Percentiles rank a stretch among this genome's conserved stretches.
Conservation (phyloP, 2,329 filamentous ascomycete genomes). For the Alternaria sp. region DNA sequence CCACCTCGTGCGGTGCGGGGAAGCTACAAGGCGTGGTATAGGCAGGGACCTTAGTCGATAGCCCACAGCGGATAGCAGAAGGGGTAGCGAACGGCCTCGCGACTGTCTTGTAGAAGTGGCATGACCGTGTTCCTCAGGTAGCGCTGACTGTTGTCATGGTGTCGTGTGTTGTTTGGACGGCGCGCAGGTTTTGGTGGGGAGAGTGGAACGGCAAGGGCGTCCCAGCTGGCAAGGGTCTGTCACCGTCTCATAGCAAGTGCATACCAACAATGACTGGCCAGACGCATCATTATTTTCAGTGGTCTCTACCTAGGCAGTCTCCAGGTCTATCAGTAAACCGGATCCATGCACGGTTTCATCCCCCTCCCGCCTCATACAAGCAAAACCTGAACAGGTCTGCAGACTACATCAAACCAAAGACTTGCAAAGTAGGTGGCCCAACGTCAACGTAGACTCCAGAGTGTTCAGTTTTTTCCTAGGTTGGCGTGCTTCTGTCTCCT, state of each 20-base stretch:
- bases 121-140: slow-evolving; percentile 18
- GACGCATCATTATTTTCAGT: background rate
- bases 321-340: background rate
- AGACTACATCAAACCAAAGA: background rate
- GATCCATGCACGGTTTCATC: background rate
- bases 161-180: slow-evolving; percentile 27
- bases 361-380: background rate
- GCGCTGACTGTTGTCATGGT: slow-evolving; percentile 26
- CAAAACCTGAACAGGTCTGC: background rate
- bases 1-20: slow-evolving; percentile 26
- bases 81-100: slow-evolving; percentile 17
- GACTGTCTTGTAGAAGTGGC: slow-evolving; percentile 9
- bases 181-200: slow-evolving; percentile 19
- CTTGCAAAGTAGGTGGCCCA: background rate
- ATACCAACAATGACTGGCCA: background rate
- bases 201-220: slow-evolving; percentile 20
- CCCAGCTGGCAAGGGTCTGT: slow-evolving; percentile 5
- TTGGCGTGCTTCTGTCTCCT: background rate
- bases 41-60: slow-evolving; percentile 19
- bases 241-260: slow-evolving; percentile 1
- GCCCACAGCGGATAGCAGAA: slow-evolving; percentile 19
- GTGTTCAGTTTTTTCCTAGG: background rate
- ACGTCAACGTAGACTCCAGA: background rate
- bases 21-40: slow-evolving; percentile 19
- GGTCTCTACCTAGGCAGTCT: background rate